phyloP scores from a whole-genome alignment of 1,284 basidiomycete species.

The Thecaphora thlaspeos region DNA sequence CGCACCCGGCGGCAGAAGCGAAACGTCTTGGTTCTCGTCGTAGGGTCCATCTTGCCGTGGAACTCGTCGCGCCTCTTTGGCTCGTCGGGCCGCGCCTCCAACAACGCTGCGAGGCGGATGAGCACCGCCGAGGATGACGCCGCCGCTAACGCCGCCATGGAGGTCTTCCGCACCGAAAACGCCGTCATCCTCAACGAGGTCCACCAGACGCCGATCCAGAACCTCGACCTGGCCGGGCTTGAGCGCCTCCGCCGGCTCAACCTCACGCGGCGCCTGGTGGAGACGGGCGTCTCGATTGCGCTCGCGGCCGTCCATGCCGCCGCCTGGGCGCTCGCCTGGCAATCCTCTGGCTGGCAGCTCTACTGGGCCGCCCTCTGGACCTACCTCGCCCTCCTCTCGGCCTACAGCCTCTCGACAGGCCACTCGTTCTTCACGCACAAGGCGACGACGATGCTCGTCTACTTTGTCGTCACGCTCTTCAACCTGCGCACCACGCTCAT shows the following conservation, averaged over 20 bases:
- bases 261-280: constrained; percentile 31
- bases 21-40: constrained; percentile 8
- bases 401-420: constrained; percentile 25
- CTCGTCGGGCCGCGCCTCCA: constrained; percentile 6
- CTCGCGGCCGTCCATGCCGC: constrained; percentile 30
- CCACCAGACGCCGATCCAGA: constrained; percentile 36
- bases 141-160: constrained; percentile 30
- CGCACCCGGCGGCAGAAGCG: not conserved
- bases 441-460: constrained; percentile 32
- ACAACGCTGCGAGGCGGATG: not conserved
- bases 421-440: constrained; percentile 50
- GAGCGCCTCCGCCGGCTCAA: constrained; percentile 17
- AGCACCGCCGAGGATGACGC: constrained; percentile 2
- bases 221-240: constrained; percentile 1
- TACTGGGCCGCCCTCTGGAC: constrained; percentile 38
- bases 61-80: constrained; percentile 31
- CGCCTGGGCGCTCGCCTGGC: constrained; percentile 23
- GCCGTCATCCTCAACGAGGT: constrained; percentile 55
- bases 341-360: constrained; percentile 14
- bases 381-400: constrained; percentile 40
- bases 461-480: constrained; percentile 34
- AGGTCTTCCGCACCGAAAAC: constrained; percentile 54
- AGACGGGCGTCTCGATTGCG: constrained; percentile 27
- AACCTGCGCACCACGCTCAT: constrained; percentile 48
- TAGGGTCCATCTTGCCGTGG: constrained; percentile 36